phyloP scores from a whole-genome alignment of 345 rosid genomes.

The Psidium friedrichsthalianum region DNA sequence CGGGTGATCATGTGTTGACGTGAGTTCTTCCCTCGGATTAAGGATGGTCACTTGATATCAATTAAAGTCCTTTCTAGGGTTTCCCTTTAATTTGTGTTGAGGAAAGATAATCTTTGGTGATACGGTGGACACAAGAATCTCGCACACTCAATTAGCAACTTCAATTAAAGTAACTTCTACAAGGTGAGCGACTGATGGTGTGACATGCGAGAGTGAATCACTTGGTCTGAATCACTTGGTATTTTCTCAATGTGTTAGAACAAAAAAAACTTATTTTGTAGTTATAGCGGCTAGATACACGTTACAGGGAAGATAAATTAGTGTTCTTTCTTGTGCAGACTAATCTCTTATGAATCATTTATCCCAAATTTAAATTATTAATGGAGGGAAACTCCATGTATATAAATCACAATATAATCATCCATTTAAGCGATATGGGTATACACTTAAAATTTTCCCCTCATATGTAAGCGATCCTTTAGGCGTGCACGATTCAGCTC shows the following conservation, averaged over 20 bases:
- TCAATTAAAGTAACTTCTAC: neutral
- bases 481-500: neutral
- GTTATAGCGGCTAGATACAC: neutral
- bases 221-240: no score
- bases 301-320: neutral
- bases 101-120: neutral
- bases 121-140: neutral
- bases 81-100: neutral
- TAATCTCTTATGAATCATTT: neutral
- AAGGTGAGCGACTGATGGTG: neutral
- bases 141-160: neutral
- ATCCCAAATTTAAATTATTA: neutral
- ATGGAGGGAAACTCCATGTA: neutral
- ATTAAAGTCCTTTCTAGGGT: neutral
- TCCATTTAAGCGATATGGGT: no score
- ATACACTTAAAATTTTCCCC: no score
- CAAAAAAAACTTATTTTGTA: neutral
- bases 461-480: neutral
- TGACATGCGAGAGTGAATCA: neutral
- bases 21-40: neutral
- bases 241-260: neutral
- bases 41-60: neutral
- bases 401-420: neutral
- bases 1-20: neutral
- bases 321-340: neutral